A percentile compares a stretch with the other conserved stretches of the same genome.
Conservation (phyloP, 192 early-diverging fungal species). For the Cetraspora pellucida region DNA sequence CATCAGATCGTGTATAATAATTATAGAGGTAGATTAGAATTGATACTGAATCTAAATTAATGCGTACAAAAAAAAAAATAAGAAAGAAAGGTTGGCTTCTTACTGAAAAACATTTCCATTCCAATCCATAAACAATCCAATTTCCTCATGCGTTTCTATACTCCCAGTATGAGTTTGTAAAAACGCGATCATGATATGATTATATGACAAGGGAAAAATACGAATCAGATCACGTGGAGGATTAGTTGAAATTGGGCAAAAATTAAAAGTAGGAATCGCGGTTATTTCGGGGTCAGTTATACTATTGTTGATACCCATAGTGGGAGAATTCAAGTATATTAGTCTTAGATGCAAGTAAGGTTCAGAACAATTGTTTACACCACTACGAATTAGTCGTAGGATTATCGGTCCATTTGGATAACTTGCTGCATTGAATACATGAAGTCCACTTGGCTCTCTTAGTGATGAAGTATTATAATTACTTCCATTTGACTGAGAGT, state of each 20-base stretch:
- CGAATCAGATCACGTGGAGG: not conserved
- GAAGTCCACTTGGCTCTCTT: not conserved
- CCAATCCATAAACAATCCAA: not conserved
- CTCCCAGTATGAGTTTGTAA: not conserved
- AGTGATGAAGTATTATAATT: no score
- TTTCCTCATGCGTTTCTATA: not conserved
- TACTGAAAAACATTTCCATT: not conserved
- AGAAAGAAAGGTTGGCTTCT: no score
- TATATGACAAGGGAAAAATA: not conserved
- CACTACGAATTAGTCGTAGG: not conserved
- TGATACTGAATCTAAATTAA: no score
- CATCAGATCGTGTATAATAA: no score
- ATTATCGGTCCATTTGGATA: not conserved
- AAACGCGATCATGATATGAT: not conserved
- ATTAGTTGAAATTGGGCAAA: not conserved
- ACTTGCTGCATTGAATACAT: not conserved
- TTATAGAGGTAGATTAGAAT: no score
- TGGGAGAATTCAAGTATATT: not conserved
- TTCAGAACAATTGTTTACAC: not conserved
- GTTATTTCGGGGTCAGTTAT: not conserved
- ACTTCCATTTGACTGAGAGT: no score
- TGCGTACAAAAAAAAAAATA: not conserved
- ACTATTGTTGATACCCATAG: not conserved
- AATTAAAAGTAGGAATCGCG: not conserved
- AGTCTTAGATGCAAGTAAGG: not conserved